A percentile compares a stretch with the other conserved stretches of the same genome.
phyloP scores from a whole-genome alignment of 2,329 filamentous ascomycete species.

The Cladosporium colombiae region DNA sequence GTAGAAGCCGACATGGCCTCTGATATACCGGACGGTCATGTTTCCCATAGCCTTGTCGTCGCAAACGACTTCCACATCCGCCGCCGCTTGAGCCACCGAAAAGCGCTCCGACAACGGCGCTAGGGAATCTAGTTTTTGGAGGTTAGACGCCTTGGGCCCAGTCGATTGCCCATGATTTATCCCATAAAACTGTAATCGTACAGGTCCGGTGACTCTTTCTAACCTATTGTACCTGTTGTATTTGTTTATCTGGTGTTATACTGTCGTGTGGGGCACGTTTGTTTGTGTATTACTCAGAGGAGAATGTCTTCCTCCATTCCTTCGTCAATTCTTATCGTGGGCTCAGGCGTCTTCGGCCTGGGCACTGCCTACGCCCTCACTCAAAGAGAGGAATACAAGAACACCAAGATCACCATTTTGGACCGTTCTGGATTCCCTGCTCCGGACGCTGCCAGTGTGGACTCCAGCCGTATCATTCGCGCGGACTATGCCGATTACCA shows the following conservation, averaged over 20 bases:
- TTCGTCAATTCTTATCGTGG: constrained; percentile 51
- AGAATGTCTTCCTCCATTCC: constrained; percentile 31
- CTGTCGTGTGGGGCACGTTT: neutral
- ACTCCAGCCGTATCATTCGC: constrained; percentile 63
- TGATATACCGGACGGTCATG: neutral
- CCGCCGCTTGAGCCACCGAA: constrained; percentile 10
- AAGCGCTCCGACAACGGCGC: constrained; percentile 7
- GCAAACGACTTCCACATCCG: constrained; percentile 6
- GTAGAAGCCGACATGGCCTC: constrained; percentile 8
- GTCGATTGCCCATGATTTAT: neutral
- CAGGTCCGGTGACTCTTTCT: neutral
- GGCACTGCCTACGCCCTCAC: constrained; percentile 71
- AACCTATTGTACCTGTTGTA: neutral
- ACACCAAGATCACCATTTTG: constrained; percentile 58
- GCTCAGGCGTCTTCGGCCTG: constrained; percentile 58
- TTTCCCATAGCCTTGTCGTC: constrained; percentile 3
- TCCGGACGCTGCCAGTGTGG: constrained; percentile 53
- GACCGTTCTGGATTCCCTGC: constrained; percentile 61
- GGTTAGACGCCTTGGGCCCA: neutral
- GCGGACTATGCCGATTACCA: constrained; percentile 79
- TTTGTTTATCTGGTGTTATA: neutral
- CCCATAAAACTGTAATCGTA: constrained; percentile 1
- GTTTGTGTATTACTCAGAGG: neutral
- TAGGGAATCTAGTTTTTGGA: neutral
- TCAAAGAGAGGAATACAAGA: constrained; percentile 55